Conservation (phyloP, 1,284 basidiomycete genomes). For the Schizophyllum amplum region DNA sequence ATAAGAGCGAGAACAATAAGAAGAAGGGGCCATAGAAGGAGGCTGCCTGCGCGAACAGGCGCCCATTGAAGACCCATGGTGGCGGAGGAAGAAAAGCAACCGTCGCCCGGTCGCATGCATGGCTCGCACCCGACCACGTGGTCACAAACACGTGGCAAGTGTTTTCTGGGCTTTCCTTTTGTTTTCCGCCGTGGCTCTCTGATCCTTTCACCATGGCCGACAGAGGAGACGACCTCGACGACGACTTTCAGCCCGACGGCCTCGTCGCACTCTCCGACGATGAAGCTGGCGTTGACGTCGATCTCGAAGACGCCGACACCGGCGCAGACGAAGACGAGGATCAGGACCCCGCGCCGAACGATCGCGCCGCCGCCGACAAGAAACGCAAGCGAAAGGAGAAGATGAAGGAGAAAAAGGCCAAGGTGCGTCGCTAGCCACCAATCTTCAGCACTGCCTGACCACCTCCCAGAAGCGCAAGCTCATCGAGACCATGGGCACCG, state of each 20-base stretch:
- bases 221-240: slow-evolving; percentile 72
- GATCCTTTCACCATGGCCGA: slow-evolving; percentile 4
- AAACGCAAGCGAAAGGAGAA: slow-evolving; percentile 67
- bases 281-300: slow-evolving; percentile 38
- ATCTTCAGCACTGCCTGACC: neutral
- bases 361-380: slow-evolving; percentile 10
- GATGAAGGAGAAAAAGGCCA: slow-evolving; percentile 58
- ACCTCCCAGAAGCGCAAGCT: slow-evolving; percentile 51
- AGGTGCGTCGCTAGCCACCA: slow-evolving; percentile 29
- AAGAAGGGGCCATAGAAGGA: neutral
- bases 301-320: slow-evolving; percentile 18
- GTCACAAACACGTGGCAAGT: neutral
- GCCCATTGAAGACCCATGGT: neutral
- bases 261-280: slow-evolving; percentile 52
- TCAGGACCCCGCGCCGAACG: slow-evolving; percentile 6
- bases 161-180: neutral
- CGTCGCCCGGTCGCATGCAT: neutral
- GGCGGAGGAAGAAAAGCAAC: neutral
- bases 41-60: neutral
- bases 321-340: slow-evolving; percentile 32
- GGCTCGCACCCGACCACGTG: neutral
- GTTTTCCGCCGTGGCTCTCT: neutral
- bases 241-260: slow-evolving; percentile 72
- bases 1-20: neutral
- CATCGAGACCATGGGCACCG: slow-evolving; percentile 33